These are phyloP conservation scores for Kodamaea plutei DNA, from an alignment of 1,139 yeast species.

Conservation along the genomic window DNA sequence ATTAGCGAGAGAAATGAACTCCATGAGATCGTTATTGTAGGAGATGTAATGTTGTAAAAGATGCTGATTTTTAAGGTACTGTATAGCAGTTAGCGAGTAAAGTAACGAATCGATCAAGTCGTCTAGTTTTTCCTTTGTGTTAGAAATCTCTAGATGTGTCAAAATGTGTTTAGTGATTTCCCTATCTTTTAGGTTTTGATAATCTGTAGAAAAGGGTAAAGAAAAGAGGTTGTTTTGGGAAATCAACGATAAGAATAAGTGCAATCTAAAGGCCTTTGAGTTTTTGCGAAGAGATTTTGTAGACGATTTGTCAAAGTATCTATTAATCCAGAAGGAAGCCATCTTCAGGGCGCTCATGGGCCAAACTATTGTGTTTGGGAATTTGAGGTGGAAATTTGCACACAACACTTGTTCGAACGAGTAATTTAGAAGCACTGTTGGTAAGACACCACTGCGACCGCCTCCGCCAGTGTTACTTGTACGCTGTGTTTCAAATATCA, in stretches of 20 bases:
- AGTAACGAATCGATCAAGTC: constrained; percentile 39
- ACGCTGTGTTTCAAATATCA: constrained; percentile 37
- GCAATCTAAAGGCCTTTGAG: constrained; percentile 19
- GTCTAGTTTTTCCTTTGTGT: constrained; percentile 26
- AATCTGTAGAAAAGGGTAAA: background rate
- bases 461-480: constrained; percentile 16
- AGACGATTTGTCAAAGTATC: constrained; percentile 23
- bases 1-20: constrained; percentile 7
- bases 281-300: constrained; percentile 12
- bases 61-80: constrained; percentile 19
- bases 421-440: constrained; percentile 33
- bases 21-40: constrained; percentile 3
- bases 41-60: constrained; percentile 5
- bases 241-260: constrained; percentile 14
- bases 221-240: constrained; percentile 3
- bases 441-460: constrained; percentile 18
- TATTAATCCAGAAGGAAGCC: constrained; percentile 37
- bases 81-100: constrained; percentile 29
- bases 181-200: constrained; percentile 5
- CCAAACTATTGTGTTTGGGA: constrained; percentile 14
- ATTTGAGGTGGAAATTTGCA: constrained; percentile 19
- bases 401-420: constrained; percentile 34
- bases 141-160: constrained; percentile 10
- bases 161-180: constrained; percentile 7
- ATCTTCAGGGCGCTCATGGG: constrained; percentile 36